Base-by-base conservation (phyloP, 768 basidiomycete genomes). In the Mycena olivaceomarginata region DNA sequence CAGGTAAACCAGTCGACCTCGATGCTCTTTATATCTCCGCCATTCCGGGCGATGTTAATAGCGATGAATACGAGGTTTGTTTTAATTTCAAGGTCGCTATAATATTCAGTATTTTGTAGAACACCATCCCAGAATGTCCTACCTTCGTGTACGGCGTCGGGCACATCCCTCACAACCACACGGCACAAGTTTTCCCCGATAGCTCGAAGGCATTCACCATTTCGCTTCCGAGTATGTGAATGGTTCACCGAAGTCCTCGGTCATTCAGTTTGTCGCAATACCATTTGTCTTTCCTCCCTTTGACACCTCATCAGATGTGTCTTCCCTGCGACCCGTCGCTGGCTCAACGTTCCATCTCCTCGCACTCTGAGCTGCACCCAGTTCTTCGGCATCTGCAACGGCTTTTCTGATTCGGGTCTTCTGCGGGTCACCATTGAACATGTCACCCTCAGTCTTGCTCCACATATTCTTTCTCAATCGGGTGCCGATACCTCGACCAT, bases 341-440 rank as follows among this genome's bases (percentile, higher is more conserved):
- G 74, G 67, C 22, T n/a, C 37, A 75, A 75, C 22, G 67, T 68
- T 18, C 67, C 66, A 9, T 31, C 41, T 18, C 74, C 74, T 10
- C 67, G n/a, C 4, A 31, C 46, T 0, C 60, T 40, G 20, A 51
- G 45, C 31, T 75, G n/a, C n/a, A n/a, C n/a, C n/a, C n/a, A n/a
- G n/a, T n/a, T n/a, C n/a, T n/a, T n/a, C n/a, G n/a, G n/a, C 10
- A n/a, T 62, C 13, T 74, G 73, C 59, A 39, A 43, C 20, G 65
- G 66, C 41, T 56, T 66, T 25, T 31, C 53, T n/a, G 53, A 39
- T 18, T 56, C 66, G 3, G 66, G 41, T 2, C 15, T 59, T 37
- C 40, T 74, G 40, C 48, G 65, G 22, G 25, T 74, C n/a, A 31
- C 43, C 4, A n/a, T 74, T 41, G 72, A 74, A 41, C 64, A 74